A percentile compares a stretch with the other conserved stretches of the same genome.
These are phyloP conservation scores for Leccinum aurantiacum DNA, from an alignment of 768 basidiomycete species.

Conservation along the genomic window DNA sequence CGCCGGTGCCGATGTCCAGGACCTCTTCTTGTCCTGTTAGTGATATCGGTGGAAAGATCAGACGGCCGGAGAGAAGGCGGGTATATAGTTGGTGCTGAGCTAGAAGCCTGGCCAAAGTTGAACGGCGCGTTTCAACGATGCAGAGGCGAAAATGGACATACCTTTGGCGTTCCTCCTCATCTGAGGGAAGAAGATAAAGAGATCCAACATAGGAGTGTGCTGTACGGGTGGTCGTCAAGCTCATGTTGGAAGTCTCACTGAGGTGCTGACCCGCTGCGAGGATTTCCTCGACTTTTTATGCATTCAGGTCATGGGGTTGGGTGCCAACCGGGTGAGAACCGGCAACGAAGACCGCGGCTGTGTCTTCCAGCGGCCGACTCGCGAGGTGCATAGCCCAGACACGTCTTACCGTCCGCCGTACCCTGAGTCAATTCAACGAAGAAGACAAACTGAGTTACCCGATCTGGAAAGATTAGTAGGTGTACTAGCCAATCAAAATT, in stretches of 20 bases:
- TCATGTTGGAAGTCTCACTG: slow-evolving; percentile 6
- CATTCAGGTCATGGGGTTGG: neutral
- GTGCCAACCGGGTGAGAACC: neutral
- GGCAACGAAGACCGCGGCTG: neutral
- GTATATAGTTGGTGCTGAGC: slow-evolving; percentile 23
- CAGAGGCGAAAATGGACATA: neutral
- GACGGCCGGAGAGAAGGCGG: slow-evolving; percentile 20
- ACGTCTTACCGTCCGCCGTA: neutral
- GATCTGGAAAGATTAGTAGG: neutral
- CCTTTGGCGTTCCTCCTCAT: slow-evolving; percentile 29
- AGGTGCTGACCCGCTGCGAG: neutral
- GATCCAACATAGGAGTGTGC: slow-evolving; percentile 23
- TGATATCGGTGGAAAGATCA: slow-evolving; percentile 21
- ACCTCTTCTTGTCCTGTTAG: slow-evolving; percentile 20
- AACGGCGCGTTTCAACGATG: neutral
- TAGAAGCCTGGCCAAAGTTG: slow-evolving; percentile 6
- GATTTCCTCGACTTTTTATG: neutral
- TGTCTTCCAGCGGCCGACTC: neutral
- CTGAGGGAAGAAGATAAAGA: slow-evolving; percentile 26
- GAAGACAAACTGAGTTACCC: neutral
- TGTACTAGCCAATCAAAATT: neutral
- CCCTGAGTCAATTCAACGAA: no score
- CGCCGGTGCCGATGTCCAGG: slow-evolving; percentile 24
- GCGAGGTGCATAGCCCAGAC: neutral
- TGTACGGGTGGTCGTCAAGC: slow-evolving; percentile 6